Evolutionary conservation across 2,329 filamentous ascomycete genomes (phyloP), one percentile per base, ranked within the genome.

Genomic region (Blastomyces parvus): DNA sequence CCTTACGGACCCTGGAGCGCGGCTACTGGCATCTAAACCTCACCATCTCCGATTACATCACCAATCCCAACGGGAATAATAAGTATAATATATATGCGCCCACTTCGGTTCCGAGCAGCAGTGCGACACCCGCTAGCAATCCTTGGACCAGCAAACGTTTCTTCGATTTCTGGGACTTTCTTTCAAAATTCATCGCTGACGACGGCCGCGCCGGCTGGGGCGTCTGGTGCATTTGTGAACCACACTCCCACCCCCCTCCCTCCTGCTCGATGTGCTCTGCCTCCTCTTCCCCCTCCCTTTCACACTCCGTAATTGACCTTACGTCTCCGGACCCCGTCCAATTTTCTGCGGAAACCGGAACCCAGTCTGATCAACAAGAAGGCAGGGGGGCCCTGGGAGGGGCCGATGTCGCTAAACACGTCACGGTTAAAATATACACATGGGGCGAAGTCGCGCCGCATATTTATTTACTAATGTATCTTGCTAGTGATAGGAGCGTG

Each of bases 391-490:
- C 7, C 33, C 33, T 2, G 8, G 7, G 33, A 36, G n/a, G 27
- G 3, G 3, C 27, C 17, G 27, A 22, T 14, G 1, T 2, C 40
- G 27, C 38, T 40, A 65, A 61, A 13, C 66, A 76, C 13, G 76
- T 79, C 63, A 73, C 67, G 0, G 72, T 95, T 1, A 82, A 85
- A 42, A 73, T 93, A 0, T 94, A 89, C 71, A 90, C 89, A 70
- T 96, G 89, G 87, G 91, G 89, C 0, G 83, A 87, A 66, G 78
- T 90, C 0, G 84, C 85, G 0, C 82, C 85, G 62, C 87, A 95
- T 69, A 81, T 90, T 42, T 96, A 91, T 73, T 75, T 94, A 3
- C 73, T 92, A 48, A 74, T 96, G 0, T 93, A 89, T 71, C 75
- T 91, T 17, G 88, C 86, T 0, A 93, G 87, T 68, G 80, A 84